A percentile compares a stretch with the other conserved stretches of the same genome.
Evolutionary conservation across 1,284 basidiomycete genomes (phyloP).

Genomic region (Somion occarium): DNA sequence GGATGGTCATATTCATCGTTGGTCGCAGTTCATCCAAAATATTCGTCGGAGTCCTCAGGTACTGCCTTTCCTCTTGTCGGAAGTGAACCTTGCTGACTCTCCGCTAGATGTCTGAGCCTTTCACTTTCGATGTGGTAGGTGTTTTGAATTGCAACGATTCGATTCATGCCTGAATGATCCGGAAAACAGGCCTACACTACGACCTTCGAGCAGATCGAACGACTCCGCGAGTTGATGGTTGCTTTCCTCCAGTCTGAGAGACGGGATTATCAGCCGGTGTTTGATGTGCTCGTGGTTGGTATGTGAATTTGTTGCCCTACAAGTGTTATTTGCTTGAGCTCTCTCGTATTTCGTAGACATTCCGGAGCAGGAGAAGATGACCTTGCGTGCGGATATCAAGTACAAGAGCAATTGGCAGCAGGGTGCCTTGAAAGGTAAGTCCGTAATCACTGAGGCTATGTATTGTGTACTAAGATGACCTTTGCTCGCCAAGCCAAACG

Average conservation of each 20-base stretch:
- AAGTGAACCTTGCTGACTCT: conserved; percentile 4
- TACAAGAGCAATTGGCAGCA: conserved; percentile 92
- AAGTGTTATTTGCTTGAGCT: too few species aligned
- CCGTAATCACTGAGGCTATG: conserved; percentile 6
- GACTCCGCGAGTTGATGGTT: conserved; percentile 78
- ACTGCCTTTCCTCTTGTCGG: conserved; percentile 14
- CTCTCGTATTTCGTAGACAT: too few species aligned
- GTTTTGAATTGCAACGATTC: not conserved
- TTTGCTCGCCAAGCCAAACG: conserved; percentile 48
- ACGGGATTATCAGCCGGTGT: conserved; percentile 70
- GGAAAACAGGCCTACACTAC: conserved; percentile 56
- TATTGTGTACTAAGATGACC: not conserved
- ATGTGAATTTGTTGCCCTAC: conserved; percentile 12
- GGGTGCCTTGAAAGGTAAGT: conserved; percentile 64
- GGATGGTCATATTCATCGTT: conserved; percentile 9
- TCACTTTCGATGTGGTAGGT: conserved; percentile 69
- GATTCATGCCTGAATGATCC: not conserved
- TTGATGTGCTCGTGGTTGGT: conserved; percentile 69
- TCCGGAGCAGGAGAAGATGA: conserved; percentile 78
- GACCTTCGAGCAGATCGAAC: conserved; percentile 80
- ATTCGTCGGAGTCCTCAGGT: conserved; percentile 66
- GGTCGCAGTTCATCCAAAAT: conserved; percentile 60
- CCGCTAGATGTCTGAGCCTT: conserved; percentile 67
- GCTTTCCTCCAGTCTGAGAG: conserved; percentile 68
- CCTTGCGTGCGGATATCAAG: conserved; percentile 78